phyloP scores from a whole-genome alignment of 495 filamentous ascomycete species.

The Penicillium egyptiacum region DNA sequence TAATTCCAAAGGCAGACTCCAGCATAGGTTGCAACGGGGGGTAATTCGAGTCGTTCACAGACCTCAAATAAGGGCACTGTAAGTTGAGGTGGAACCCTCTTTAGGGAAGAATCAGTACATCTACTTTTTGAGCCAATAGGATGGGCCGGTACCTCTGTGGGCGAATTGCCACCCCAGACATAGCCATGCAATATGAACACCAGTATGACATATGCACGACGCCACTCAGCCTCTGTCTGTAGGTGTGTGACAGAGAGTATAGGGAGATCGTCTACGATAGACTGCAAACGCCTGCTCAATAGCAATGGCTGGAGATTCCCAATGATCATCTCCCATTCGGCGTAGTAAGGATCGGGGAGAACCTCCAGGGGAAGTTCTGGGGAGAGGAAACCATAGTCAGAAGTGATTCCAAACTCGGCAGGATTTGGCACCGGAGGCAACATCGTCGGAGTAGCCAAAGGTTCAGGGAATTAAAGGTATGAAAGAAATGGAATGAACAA shows the following conservation, averaged over 20 bases:
- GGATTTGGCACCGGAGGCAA: constrained; percentile 76
- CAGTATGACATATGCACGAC: constrained; percentile 83
- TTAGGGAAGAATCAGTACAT: constrained; percentile 22
- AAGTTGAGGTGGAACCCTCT: constrained; percentile 82
- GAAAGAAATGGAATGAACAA: not conserved
- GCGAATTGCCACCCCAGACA: constrained; percentile 88
- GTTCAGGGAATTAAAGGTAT: constrained; percentile 9
- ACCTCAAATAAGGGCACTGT: constrained; percentile 78
- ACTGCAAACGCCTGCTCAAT: constrained; percentile 74
- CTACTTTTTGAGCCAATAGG: not conserved
- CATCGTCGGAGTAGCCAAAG: constrained; percentile 52
- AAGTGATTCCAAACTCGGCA: constrained; percentile 84
- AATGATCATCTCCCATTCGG: constrained; percentile 83
- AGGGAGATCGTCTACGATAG: constrained; percentile 74
- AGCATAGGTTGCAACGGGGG: constrained; percentile 93
- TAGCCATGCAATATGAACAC: constrained; percentile 89
- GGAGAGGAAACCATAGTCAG: constrained; percentile 85
- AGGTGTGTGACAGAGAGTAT: constrained; percentile 78
- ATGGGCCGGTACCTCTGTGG: constrained; percentile 61
- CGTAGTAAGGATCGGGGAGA: constrained; percentile 86
- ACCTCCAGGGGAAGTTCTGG: constrained; percentile 72
- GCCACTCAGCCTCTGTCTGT: constrained; percentile 82
- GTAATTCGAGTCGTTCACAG: constrained; percentile 79
- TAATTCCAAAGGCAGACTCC: constrained; percentile 95
- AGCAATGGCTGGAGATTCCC: constrained; percentile 85